phyloP scores from a whole-genome alignment of 352 stramenopile species.

The Halophytophthora batemanensis region DNA sequence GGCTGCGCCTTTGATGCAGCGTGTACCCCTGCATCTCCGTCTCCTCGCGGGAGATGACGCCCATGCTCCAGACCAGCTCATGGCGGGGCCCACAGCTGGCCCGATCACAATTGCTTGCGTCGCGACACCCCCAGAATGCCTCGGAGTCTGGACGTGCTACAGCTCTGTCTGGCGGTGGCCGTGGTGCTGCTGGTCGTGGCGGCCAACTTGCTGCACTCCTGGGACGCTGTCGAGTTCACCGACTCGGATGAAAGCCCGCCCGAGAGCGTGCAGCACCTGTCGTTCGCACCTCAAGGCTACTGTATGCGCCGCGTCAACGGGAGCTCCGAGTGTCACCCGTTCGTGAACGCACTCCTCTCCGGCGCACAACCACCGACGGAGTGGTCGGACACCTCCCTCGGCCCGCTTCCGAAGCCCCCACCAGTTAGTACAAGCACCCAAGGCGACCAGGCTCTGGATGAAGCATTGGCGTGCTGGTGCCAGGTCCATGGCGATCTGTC shows the following conservation, averaged over 20 bases:
- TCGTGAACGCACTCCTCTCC: slow-evolving; percentile 33
- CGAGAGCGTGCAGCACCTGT: slow-evolving; percentile 16
- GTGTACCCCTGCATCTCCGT: no score
- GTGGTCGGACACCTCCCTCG: slow-evolving; percentile 9
- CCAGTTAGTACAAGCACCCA: slow-evolving; percentile 5
- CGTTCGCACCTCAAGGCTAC: slow-evolving; percentile 44
- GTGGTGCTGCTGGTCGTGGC: slow-evolving; percentile 26
- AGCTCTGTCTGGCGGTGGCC: slow-evolving; percentile 22
- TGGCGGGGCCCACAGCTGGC: no score
- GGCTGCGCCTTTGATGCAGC: no score
- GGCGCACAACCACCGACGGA: slow-evolving; percentile 9
- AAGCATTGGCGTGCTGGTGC: slow-evolving; percentile 49
- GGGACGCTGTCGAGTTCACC: slow-evolving; percentile 28
- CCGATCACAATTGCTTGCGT: no score
- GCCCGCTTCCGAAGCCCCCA: slow-evolving; percentile 7
- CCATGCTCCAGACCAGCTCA: no score
- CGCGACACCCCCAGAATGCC: slow-evolving; percentile 6
- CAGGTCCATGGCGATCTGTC: slow-evolving; percentile 23
- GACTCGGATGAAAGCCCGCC: background rate
- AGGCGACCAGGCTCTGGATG: slow-evolving; percentile 16
- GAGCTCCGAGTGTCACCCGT: slow-evolving; percentile 37
- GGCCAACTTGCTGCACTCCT: slow-evolving; percentile 29
- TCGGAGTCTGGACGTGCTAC: slow-evolving; percentile 15
- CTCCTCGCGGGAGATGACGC: no score
- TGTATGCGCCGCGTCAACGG: slow-evolving; percentile 37